A percentile compares a stretch with the other conserved stretches of the same genome.
Conservation (phyloP, 2,329 filamentous ascomycete species). For the Nemania diffusa region DNA sequence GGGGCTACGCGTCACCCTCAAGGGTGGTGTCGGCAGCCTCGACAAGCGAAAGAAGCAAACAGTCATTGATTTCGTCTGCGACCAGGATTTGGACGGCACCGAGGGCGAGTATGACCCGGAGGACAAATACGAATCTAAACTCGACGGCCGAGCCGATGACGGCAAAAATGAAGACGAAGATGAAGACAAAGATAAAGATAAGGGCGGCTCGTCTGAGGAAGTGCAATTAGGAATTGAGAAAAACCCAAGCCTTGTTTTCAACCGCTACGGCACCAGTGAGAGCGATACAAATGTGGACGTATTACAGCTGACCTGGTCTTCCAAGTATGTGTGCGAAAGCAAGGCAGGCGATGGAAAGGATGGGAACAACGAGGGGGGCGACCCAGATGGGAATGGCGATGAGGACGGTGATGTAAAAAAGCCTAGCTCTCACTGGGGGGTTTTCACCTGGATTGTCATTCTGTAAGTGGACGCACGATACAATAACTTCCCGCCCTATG, state of each 20-base stretch:
- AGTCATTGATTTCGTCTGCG: conserved; percentile 87
- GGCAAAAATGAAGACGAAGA: too few relatives aligned
- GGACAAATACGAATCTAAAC: conserved; percentile 61
- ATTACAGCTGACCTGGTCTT: conserved; percentile 83
- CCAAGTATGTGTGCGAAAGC: conserved; percentile 84
- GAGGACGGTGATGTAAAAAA: conserved; percentile 55
- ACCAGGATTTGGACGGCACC: conserved; percentile 74
- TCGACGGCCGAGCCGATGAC: conserved; percentile 43
- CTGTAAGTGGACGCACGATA: conserved; percentile 69
- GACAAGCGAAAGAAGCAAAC: conserved; percentile 73
- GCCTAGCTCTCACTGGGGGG: conserved; percentile 78
- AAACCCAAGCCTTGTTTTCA: conserved; percentile 75
- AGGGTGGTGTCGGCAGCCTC: conserved; percentile 69
- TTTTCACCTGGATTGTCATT: conserved; percentile 97
- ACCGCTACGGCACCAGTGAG: conserved; percentile 73
- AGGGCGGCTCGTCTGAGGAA: conserved; percentile 57
- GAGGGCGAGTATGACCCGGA: conserved; percentile 73
- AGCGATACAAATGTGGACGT: conserved; percentile 68
- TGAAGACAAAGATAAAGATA: too few relatives aligned
- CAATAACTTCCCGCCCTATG: conserved; percentile 14
- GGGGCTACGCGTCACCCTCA: conserved; percentile 76
- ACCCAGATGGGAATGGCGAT: conserved; percentile 54
- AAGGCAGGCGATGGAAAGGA: conserved; percentile 53
- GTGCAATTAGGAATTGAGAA: conserved; percentile 62
- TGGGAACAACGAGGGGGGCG: conserved; percentile 48